Evolutionary conservation across 441 rosid species (phyloP), one percentile per base, ranked within the genome.

Genomic region (Croton setiger): DNA sequence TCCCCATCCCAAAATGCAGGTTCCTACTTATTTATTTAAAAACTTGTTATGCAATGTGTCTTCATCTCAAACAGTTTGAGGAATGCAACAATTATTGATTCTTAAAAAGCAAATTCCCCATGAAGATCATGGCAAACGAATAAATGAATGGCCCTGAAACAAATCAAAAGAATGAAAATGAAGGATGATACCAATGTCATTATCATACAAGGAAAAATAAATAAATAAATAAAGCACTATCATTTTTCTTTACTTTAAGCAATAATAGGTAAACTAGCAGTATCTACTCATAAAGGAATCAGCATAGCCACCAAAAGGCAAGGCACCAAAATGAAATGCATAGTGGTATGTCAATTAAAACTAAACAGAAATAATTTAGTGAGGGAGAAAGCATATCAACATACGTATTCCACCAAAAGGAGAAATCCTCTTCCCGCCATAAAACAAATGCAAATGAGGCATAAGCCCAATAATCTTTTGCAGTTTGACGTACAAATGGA

Each of bases 401-500:
- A 60, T 89, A 92, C 99, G 78, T 69, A 77, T 82, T 95, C 99
- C 98, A 95, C 99, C 99, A 95, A 67, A 90, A 71, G 56, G 98
- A 85, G 74, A 93, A 86, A 76, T 95, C 98, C 81, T 92, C 98
- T 78, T 92, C 90, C 67, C 86, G 81, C 98, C 99, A 95, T 37
- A 95, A 85, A 59, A 95, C 86, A 57, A 82, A 86, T 21, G 95
- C 92, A 77, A 89, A 81, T 49, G 97, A 87, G 63, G 92, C 91
- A 84, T 87, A 86, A 75, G 83, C 83, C 92, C 87, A 84, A 73
- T 90, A 92, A 68, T 84, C 77, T 79, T 85, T 88, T 58, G 96
- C 93, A 76, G 86, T 87, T 72, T 88, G 92, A 35, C 99, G 97
- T 11, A 90, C 71, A 72, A 79, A 72, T 60, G 99, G 98, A 78